These are phyloP conservation scores for Tuber microsphaerosporum DNA, from an alignment of 495 filamentous ascomycete species.

Conservation along the genomic window DNA sequence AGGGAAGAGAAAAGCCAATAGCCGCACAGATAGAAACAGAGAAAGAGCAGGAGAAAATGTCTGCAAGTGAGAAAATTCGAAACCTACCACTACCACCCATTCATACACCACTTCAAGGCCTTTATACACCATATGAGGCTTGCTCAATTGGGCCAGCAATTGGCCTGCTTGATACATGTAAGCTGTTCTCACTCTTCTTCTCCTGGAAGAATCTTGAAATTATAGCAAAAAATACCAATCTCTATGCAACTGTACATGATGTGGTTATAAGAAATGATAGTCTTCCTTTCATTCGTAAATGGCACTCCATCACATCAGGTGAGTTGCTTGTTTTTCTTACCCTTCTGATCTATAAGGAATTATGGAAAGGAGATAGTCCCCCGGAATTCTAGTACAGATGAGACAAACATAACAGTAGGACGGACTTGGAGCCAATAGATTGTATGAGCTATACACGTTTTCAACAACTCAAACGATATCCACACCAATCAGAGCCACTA, in stretches of 20 bases:
- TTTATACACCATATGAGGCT: not conserved
- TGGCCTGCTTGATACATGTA: not conserved
- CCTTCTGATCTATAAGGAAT: not conserved
- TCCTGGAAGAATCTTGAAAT: not conserved
- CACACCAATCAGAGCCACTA: not conserved
- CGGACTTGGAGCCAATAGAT: not conserved
- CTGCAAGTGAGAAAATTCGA: not conserved
- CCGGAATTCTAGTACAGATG: not conserved
- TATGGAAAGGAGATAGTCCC: not conserved
- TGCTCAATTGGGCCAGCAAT: not conserved
- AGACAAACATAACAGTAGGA: not conserved
- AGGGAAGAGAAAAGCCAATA: no score
- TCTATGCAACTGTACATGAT: not conserved
- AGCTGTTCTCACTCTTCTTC: not conserved
- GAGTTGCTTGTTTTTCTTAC: not conserved
- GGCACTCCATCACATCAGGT: not conserved
- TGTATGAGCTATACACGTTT: slow-evolving; percentile 1
- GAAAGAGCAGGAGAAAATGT: not conserved
- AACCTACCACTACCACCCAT: not conserved
- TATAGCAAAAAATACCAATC: not conserved
- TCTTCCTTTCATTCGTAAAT: not conserved
- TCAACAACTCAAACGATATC: slow-evolving; percentile 6
- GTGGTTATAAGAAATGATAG: not conserved
- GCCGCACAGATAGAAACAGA: no score
- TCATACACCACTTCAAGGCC: not conserved